Evolutionary conservation across 2,329 filamentous ascomycete species (phyloP), one percentile per base, ranked within the genome.

Genomic region (Orbilia quercus): DNA sequence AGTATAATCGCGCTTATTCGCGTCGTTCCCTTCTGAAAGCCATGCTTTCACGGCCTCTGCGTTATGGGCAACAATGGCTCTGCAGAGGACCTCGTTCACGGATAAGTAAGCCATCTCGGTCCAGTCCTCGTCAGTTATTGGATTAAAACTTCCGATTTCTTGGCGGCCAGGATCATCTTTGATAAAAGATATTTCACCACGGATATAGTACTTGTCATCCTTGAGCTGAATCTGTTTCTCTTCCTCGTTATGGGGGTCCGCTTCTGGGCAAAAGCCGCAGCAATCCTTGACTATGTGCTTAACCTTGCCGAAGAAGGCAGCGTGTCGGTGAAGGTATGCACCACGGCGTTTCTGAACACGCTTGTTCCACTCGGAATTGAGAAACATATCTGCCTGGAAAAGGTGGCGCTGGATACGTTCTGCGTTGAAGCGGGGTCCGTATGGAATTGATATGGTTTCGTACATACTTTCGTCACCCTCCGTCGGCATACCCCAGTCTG

Each of bases 301-400:
- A 2, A 89, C 87, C 28, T 87, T 85, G 0, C 92, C 91, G 77
- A 96, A 93, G 79, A 96, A 96, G 7, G 75, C 75, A 2, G 91
- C 91, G 77, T 96, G 91, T 1, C 92, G 87, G 80, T 96, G 92
- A 2, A 96, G 83, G 72, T 91, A 87, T 0, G 11, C 36, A 9
- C 14, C 60, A n/a, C 60, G 60, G 16, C 48, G 42, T 44, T 91
- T 88, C 73, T 91, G 85, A 83, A 75, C 14, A 25, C 57, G 20
- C 72, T 75, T 88, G 77, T 95, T 96, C 91, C 92, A 96, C 78
- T 96, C 91, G 0, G 90, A 90, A 77, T 96, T 95, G n/a, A 96
- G 85, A 4, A 96, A 83, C n/a, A 96, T 80, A 79, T 96, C 92
- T 75, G 90, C 89, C 1, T 89, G 91, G 78, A 91, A 96, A 44